Evolutionary conservation across 305 asterid genomes (phyloP), one percentile per base, ranked within the genome.

Genomic region (Caryopteris hybrid): DNA sequence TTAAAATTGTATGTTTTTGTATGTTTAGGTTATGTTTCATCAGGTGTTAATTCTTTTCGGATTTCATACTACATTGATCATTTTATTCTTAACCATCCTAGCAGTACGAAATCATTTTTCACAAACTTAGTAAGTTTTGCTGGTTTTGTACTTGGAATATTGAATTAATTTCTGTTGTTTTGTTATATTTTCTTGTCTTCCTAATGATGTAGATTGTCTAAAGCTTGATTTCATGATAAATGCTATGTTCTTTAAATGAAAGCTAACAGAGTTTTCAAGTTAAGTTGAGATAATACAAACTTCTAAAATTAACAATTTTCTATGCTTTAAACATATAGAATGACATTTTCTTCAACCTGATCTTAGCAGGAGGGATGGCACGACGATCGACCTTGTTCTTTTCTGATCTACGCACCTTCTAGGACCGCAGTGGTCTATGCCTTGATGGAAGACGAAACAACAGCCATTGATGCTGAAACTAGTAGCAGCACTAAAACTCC

Each of bases 361-460:
- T 78, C 62, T 69, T 18, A 70, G 74, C 95, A 94, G 99, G 96
- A 85, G 41, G 88, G 83, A 45, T 53, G 67, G 86, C 82, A 76
- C n/a, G 95, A 91, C 65, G 83, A 81, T 18, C 80, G 99, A 50
- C 99, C 97, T 47, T 77, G 84, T 33, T 94, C 99, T 6, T 83
- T 94, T 50, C 46, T 79, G 82, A 77, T 91, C 36, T 94, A 94
- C 42, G 87, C 97, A 58, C 99, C 99, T 48, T 83, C 85, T 53
- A 90, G 99, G 71, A 94, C 99, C 2, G 97, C 91, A 51, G 96
- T 85, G 53, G 96, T 91, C 38, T 94, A 88, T 71, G 93, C 91
- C 9, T 79, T 77, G 68, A 77, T 71, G 58, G 74, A 79, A 58
- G 84, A 80, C 62, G 72, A 61, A 66, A 71, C 33, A 14, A 66